These are phyloP conservation scores for Saccharomycopsis hybrid DNA, from an alignment of 1,139 yeast genomes.

Conservation along the genomic window DNA sequence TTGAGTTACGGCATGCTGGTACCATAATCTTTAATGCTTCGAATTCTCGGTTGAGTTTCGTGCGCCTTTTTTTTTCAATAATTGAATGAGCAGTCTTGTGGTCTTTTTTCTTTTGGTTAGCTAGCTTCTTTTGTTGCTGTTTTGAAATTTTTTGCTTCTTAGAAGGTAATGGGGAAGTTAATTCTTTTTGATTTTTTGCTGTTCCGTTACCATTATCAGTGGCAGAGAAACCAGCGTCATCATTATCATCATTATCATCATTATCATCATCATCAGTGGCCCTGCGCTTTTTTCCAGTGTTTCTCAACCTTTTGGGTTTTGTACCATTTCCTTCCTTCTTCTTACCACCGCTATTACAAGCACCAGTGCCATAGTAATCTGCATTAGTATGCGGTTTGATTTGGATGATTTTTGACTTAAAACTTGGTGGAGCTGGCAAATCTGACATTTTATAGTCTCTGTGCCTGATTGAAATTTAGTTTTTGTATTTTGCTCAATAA, in stretches of 20 bases:
- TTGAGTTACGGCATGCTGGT: constrained; percentile 62
- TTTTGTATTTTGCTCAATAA: too few relatives aligned
- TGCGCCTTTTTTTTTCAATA: constrained; percentile 72
- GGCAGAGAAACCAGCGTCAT: too few relatives aligned
- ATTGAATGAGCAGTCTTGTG: constrained; percentile 64
- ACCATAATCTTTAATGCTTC: constrained; percentile 72
- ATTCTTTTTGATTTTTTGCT: background rate
- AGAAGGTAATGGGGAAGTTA: background rate
- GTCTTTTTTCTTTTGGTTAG: constrained; percentile 50
- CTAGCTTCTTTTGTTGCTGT: constrained; percentile 26
- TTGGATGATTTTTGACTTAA: constrained; percentile 20
- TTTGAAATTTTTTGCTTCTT: background rate
- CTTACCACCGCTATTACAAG: background rate
- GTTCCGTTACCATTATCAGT: background rate
- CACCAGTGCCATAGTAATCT: background rate
- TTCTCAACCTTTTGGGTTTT: background rate
- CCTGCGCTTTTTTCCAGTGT: background rate
- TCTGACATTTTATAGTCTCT: constrained; percentile 9
- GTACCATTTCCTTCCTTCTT: background rate
- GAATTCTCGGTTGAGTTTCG: constrained; percentile 75
- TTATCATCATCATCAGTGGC: background rate
- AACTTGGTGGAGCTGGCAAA: constrained; percentile 20
- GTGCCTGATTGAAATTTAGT: too few relatives aligned
- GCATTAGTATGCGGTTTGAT: constrained; percentile 12
- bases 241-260: too few relatives aligned